Base-by-base conservation (phyloP, 139 green algal species). In the Coelastrella sp. region DNA sequence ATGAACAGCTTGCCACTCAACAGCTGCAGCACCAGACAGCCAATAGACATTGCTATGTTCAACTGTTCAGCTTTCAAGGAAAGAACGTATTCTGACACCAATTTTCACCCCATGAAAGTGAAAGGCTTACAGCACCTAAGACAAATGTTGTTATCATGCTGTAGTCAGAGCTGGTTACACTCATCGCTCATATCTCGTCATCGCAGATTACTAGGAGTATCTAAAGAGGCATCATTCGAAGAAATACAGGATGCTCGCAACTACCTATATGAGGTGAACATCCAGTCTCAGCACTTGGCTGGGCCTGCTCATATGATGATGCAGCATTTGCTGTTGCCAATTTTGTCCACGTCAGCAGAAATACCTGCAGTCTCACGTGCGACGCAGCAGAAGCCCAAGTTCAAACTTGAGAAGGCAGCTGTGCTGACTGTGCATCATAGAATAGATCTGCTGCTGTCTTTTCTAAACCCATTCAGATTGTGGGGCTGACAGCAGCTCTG, bases 171-270 rank as follows among this genome's bases (percentile, higher is more conserved):
- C 35, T 49, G 35, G 35, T 49, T 49, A 49, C 3, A 49, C 35
- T 49, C 35, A 49, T 49, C 35, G 35, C 35, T 49, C 3, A 49
- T 49, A 49, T 27, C 4, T 59, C 78, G 14, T 25, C 10, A 5
- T 22, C 59, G 49, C 95, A 96, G 96, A 89, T 85, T 95, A 66
- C 93, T 98, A 56, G 96, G 96, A 17, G 66, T 98, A 8, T 59
- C 85, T 7, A 85, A 89, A 6, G 96, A 97, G 7, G 96, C 96
- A 0, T 95, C 91, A 0, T 97, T 96, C 90, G 96, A 98, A 82
- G 96, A 98, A 87, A 93, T 98, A 4, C 94, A 97, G 84, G 95
- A 97, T 17, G 96, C 96, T 6, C 87, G 94, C 7, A 97, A 98
- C 89, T 98, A 93, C 74, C 84, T 98, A 19, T 95, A 94, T 57